Evolutionary conservation across 331 rosid species (phyloP), one percentile per base, ranked within the genome.

Genomic region (Dryas integrifolia): DNA sequence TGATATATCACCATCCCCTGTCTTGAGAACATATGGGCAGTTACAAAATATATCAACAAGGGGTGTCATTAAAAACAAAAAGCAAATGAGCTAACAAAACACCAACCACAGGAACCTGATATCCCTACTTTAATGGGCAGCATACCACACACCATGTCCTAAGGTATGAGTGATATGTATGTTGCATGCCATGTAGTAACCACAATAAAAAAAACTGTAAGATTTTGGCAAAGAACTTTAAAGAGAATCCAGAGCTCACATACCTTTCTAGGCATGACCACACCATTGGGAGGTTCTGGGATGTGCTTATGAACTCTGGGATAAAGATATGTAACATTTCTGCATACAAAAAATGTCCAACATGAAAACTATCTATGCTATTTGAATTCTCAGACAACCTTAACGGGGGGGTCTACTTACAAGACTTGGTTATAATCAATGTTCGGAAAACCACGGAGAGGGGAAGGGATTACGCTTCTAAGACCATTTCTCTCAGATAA

Each of bases 251-350:
- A 61, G 57, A 82, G 61, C 40, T 51, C 52, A 73, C 82, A 61
- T 62, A 94, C 98, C 96, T 89, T 94, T 77, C 65, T 58, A 24
- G 98, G 98, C 82, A 86, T 78, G 75, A 84, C 62, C 47, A 84
- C 96, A 68, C 87, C 96, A 56, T 66, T 51, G 0, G 98, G 96
- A 79, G 89, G 96, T 81, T 78, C 84, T 49, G 97, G 92, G 72
- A 82, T 63, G 82, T 94, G 98, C 65, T 74, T 77, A 69, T 86
- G 96, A 30, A 14, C 65, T 43, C 0, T 58, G 68, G 98, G 98
- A 70, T 79, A 79, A 71, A 88, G 90, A 79, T 81, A 94, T 9
- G 97, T 86, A 53, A 86, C 68, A 83, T 88, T 90, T 64, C 98
- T 94, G 88, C 84, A 88, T 76, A 60, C 18, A 69, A 82, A 77